Evolutionary conservation across 1,284 basidiomycete species (phyloP), one percentile per base, ranked within the genome.

Genomic region (Trichosporon coremiiforme): DNA sequence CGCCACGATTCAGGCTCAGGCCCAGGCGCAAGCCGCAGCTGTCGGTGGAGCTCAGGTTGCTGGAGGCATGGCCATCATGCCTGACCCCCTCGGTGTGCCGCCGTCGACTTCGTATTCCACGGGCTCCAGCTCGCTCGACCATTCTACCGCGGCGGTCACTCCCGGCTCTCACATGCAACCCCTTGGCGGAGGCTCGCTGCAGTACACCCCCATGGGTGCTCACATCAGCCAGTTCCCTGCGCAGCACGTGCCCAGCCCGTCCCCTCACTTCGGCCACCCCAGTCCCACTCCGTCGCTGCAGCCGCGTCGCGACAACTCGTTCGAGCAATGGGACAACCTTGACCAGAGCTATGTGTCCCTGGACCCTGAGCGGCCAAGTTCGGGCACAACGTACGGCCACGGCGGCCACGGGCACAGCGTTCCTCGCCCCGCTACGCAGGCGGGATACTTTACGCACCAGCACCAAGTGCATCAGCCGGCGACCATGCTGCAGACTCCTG

Each of bases 151-250:
- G 29, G 29, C 57, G 15, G 15, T 62, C 31, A 31, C 29, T 17
- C 57, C 57, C 15, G 57, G 57, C 17, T 62, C 57, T 33, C 57
- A 62, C 29, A 31, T 62, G 31, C 57, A 62, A 17, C 57, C 57
- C 1, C 57, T 33, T 3, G 57, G 29, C 13, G 55, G 17, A 22
- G 17, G 29, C 33, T 33, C 57, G 57, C 29, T 31, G 1, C 57
- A 31, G 57, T 17, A n/a, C 31, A 62, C 57, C 20, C 57, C 57
- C 5, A 62, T 62, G 57, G 57, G 31, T 33, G 17, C 57, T 62
- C 57, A 62, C 29, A 62, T 62, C 57, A 22, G 57, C 31, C 57
- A 62, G 15, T 35, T 33, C 29, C 22, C 50, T 20, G 20, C 50
- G 6, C 50, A 53, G 57, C 57, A n/a, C 29, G 20, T 62, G 20